Evolutionary conservation across 225 moss, liverwort and hornwort species (phyloP).

Genomic region (Pleurozium schreberi): DNA sequence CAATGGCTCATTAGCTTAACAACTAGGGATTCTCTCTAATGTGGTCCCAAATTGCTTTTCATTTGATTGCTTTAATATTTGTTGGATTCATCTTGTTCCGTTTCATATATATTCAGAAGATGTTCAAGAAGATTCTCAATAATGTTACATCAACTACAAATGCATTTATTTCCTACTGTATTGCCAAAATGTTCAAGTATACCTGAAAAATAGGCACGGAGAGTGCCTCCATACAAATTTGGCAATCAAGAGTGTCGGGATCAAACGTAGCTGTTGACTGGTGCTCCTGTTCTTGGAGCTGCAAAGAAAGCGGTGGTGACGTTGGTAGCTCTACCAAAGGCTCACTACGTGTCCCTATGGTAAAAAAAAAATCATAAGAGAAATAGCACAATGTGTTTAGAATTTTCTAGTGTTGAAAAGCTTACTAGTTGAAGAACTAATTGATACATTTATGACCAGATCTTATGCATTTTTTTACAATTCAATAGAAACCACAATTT

Average conservation of each 20-base stretch:
- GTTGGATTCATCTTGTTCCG: too few relatives aligned
- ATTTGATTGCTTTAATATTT: background rate
- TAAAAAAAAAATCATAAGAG: too few relatives aligned
- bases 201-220: slow-evolving; percentile 62
- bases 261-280: slow-evolving; percentile 38
- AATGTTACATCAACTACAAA: background rate
- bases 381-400: too few relatives aligned
- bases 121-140: background rate
- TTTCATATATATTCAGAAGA: too few relatives aligned
- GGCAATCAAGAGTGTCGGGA: slow-evolving; percentile 65
- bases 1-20: too few relatives aligned
- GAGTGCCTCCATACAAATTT: slow-evolving; percentile 66
- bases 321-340: slow-evolving; percentile 27
- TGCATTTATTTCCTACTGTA: background rate
- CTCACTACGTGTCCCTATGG: too few relatives aligned
- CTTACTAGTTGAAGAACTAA: too few relatives aligned
- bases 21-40: background rate
- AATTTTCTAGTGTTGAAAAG: too few relatives aligned
- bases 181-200: too few relatives aligned
- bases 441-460: too few relatives aligned
- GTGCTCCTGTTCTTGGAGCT: slow-evolving; percentile 22
- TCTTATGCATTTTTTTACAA: too few relatives aligned
- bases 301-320: slow-evolving; percentile 1
- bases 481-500: too few relatives aligned
- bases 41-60: background rate